Conservation (phyloP, 768 basidiomycete genomes). For the Austroboletus eburneus region DNA sequence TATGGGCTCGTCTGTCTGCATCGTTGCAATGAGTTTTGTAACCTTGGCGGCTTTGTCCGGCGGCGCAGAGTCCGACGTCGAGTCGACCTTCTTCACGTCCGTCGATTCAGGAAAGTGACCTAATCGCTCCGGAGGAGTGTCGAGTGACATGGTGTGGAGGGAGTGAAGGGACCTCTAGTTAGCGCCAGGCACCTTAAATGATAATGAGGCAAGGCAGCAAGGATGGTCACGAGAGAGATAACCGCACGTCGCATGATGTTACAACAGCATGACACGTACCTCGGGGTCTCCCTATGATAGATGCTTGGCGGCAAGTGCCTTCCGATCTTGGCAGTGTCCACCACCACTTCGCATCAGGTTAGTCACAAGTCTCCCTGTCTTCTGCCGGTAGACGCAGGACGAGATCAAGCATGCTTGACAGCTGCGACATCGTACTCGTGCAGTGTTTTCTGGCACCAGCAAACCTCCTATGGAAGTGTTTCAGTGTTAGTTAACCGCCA, state of each 20-base stretch:
- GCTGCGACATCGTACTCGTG: slow-evolving; percentile 8
- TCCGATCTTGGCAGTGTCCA: background rate
- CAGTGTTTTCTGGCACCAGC: slow-evolving; percentile 16
- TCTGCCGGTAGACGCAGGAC: slow-evolving; percentile 15
- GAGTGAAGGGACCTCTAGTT: background rate
- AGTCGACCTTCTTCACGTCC: slow-evolving; percentile 10
- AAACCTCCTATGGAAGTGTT: slow-evolving; percentile 6
- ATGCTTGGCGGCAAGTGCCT: background rate
- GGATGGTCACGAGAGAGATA: slow-evolving; percentile 4
- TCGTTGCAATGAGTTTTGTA: slow-evolving; percentile 36
- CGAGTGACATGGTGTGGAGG: slow-evolving; percentile 9
- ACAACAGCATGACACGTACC: too few relatives aligned
- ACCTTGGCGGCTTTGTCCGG: slow-evolving; percentile 10
- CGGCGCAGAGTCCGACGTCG: slow-evolving; percentile 2
- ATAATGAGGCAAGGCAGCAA: background rate
- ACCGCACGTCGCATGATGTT: too few relatives aligned
- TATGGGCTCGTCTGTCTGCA: slow-evolving; percentile 54
- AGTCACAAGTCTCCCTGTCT: background rate
- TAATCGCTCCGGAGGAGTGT: slow-evolving; percentile 4
- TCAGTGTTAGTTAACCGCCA: slow-evolving; percentile 18
- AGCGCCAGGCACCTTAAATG: background rate
- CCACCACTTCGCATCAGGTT: background rate
- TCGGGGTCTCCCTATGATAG: too few relatives aligned
- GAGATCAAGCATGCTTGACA: slow-evolving; percentile 24
- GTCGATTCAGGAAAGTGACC: background rate